phyloP scores from a whole-genome alignment of 495 filamentous ascomycete species.

The Oidiodendron maius region DNA sequence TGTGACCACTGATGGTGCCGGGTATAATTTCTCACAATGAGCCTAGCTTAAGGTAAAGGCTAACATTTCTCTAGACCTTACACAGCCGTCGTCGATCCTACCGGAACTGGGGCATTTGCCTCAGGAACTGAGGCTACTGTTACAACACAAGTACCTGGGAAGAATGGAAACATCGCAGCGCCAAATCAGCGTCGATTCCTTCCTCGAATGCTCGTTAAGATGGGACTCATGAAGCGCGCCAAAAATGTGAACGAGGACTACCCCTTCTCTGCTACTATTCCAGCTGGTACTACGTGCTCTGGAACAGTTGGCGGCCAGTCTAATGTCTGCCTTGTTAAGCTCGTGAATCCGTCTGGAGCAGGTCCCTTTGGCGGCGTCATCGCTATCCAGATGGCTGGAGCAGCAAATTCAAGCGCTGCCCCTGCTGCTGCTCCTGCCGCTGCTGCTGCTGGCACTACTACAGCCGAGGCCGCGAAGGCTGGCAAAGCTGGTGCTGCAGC shows the following conservation, averaged over 20 bases:
- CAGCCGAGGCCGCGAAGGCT: too few species aligned
- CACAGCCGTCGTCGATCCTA: constrained; percentile 31
- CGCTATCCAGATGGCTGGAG: constrained; percentile 30
- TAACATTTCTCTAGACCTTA: constrained; percentile 23
- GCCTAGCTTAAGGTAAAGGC: too few species aligned
- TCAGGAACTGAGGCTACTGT: constrained; percentile 18
- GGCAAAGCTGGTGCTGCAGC: too few species aligned
- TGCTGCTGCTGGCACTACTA: too few species aligned
- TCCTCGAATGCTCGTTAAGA: constrained; percentile 15
- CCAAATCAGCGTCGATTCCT: constrained; percentile 21
- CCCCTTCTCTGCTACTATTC: constrained; percentile 26
- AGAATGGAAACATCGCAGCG: constrained; percentile 25
- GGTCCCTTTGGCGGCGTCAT: constrained; percentile 35
- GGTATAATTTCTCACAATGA: background rate
- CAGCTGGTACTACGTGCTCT: constrained; percentile 27
- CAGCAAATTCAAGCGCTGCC: too few species aligned
- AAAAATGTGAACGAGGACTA: constrained; percentile 31
- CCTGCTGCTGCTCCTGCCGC: background rate
- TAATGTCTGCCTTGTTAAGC: constrained; percentile 33
- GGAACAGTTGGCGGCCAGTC: constrained; percentile 25
- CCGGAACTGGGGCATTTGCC: constrained; percentile 28
- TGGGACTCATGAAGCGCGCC: constrained; percentile 26
- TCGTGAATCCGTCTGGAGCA: constrained; percentile 28
- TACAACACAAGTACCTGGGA: constrained; percentile 24
- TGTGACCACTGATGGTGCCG: constrained; percentile 34